phyloP scores from a whole-genome alignment of 805 yeast genomes.

The Nadsonia fulvescens region DNA sequence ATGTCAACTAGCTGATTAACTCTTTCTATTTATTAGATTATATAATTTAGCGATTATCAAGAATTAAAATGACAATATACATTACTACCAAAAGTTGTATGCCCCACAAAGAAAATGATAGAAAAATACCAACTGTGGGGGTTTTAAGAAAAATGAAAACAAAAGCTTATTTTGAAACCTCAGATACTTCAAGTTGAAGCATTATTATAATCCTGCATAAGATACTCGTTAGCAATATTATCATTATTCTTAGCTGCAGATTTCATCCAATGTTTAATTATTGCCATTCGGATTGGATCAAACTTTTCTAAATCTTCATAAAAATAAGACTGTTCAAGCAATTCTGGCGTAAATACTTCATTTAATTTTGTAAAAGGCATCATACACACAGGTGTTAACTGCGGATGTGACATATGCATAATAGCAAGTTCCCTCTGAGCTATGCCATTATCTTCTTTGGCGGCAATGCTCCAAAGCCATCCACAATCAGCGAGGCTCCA shows the following conservation, averaged over 20 bases:
- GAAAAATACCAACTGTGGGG: too few relatives aligned
- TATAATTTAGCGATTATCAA: too few relatives aligned
- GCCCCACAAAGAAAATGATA: too few relatives aligned
- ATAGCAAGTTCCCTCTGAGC: slow-evolving; percentile 15
- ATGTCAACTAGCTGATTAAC: background rate
- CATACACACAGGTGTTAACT: slow-evolving; percentile 11
- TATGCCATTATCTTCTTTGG: slow-evolving; percentile 14
- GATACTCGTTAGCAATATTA: slow-evolving; percentile 14
- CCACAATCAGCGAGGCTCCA: slow-evolving; percentile 14
- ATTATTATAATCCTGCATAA: too few relatives aligned
- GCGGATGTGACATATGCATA: slow-evolving; percentile 16
- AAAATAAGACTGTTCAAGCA: slow-evolving; percentile 10
- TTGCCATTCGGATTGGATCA: slow-evolving; percentile 16
- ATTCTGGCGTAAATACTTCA: slow-evolving; percentile 10
- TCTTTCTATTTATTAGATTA: too few relatives aligned
- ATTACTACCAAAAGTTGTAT: too few relatives aligned
- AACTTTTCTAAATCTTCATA: slow-evolving; percentile 11
- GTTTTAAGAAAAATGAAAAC: too few relatives aligned
- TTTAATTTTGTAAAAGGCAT: slow-evolving; percentile 12
- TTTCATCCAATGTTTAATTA: slow-evolving; percentile 15
- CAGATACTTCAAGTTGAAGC: too few relatives aligned
- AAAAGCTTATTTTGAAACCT: too few relatives aligned
- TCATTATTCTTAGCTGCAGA: slow-evolving; percentile 13
- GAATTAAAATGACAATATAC: too few relatives aligned
- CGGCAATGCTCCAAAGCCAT: slow-evolving; percentile 14